Percentiles rank a stretch among this genome's conserved stretches.
Conservation (phyloP, 805 yeast genomes). For the Zygotorulaspora chibaensis region DNA sequence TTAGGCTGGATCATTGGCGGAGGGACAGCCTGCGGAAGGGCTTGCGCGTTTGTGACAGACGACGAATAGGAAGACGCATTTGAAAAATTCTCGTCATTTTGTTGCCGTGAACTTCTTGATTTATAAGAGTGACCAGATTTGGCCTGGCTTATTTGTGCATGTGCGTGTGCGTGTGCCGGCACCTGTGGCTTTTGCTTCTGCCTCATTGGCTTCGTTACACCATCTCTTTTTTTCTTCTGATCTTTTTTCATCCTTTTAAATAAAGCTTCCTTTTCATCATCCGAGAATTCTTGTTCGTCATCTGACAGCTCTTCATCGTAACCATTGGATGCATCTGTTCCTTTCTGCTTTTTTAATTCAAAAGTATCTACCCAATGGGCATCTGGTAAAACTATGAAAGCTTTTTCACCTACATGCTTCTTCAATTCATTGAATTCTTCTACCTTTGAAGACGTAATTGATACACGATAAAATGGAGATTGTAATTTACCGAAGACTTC, state of each 20-base stretch:
- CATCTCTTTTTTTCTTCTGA: constrained; percentile 45
- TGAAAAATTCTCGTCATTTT: constrained; percentile 13
- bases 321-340: constrained; percentile 92
- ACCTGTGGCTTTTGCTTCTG: constrained; percentile 3
- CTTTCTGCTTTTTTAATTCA: constrained; percentile 62
- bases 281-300: constrained; percentile 92
- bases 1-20: too few relatives aligned
- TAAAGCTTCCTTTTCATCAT: constrained; percentile 83
- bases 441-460: constrained; percentile 37
- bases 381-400: constrained; percentile 73
- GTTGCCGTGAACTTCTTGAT: constrained; percentile 6
- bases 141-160: not conserved
- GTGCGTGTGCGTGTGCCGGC: constrained; percentile 2
- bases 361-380: constrained; percentile 79
- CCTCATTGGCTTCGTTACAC: constrained; percentile 5
- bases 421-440: constrained; percentile 19
- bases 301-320: constrained; percentile 92
- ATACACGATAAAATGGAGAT: constrained; percentile 74
- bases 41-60: not conserved
- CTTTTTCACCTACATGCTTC: constrained; percentile 51
- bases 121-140: not conserved
- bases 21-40: too few relatives aligned
- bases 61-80: not conserved
- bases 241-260: constrained; percentile 61
- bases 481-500: constrained; percentile 90